A percentile compares a stretch with the other conserved stretches of the same genome.
Evolutionary conservation across 495 filamentous ascomycete genomes (phyloP).

Genomic region (Xylaria telfairii): DNA sequence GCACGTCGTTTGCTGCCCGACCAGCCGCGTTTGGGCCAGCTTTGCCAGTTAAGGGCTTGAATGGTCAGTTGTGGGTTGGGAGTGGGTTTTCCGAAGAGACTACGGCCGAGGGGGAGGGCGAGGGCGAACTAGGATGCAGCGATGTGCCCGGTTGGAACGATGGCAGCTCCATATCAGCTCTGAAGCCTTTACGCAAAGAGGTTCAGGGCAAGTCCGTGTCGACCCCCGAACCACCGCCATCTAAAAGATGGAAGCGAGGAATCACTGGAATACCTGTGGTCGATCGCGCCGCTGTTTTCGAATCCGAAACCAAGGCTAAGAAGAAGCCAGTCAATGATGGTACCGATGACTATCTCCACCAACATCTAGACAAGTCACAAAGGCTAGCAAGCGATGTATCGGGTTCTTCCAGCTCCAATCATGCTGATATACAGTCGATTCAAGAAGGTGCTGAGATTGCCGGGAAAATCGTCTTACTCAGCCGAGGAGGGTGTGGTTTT

Average conservation of each 20-base stretch:
- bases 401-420: conserved; percentile 55
- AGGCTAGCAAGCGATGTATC: conserved; percentile 39
- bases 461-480: conserved; percentile 89
- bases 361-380: conserved; percentile 55
- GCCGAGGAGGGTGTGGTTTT: conserved; percentile 94
- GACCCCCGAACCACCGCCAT: conserved; percentile 37
- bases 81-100: conserved; percentile 84
- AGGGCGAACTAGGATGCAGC: conserved; percentile 95
- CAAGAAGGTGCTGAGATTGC: conserved; percentile 94
- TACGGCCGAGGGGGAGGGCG: conserved; percentile 64
- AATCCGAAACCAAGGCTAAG: conserved; percentile 32
- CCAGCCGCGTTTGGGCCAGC: conserved; percentile 92
- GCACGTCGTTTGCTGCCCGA: conserved; percentile 90
- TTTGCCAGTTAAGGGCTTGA: conserved; percentile 75
- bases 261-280: conserved; percentile 32
- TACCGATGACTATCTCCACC: conserved; percentile 90
- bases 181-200: conserved; percentile 37
- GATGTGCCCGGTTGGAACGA: conserved; percentile 94
- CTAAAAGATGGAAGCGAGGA: conserved; percentile 36
- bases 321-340: conserved; percentile 67
- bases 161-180: conserved; percentile 43
- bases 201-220: conserved; percentile 42
- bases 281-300: conserved; percentile 32
- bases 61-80: conserved; percentile 87
- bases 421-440: conserved; percentile 93